Evolutionary conservation across 1,284 basidiomycete species (phyloP), one percentile per base, ranked within the genome.

Genomic region (Trichosporon sp.): DNA sequence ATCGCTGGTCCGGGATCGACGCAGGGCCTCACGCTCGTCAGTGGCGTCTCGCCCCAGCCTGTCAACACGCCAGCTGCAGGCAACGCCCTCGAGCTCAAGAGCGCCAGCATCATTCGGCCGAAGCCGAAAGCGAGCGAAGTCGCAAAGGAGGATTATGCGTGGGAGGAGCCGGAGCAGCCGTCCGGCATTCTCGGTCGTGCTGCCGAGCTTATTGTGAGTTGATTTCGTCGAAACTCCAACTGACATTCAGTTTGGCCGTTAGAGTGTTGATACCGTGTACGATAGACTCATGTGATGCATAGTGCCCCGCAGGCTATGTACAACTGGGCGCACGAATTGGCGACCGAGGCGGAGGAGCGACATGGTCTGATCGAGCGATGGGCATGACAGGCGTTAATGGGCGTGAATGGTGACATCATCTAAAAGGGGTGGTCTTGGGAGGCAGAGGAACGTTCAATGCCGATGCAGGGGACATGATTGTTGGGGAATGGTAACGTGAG

Each of bases 131-230:
- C 61, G 11, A 36, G 49, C 27, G 49, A 46, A 29, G 60, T 62
- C 16, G 58, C 60, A n/a, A 64, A 58, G 40, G 73, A 70, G 27
- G 74, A 73, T 21, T 74, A 73, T 62, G 64, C 63, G 10, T 77
- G 75, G 74, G 74, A 74, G 46, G 72, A 74, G 59, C 58, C 69
- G 21, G 72, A 73, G 49, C 69, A 72, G 59, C 65, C 73, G 36
- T 68, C 70, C 29, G 73, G 73, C 65, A 33, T 60, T 10, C 40
- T 68, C 13, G 61, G 63, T n/a, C 62, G 63, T 21, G 64, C 64
- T 19, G 66, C 66, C 31, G 65, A 68, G 63, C 65, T 69, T 21
- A 69, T 69, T 59, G 68, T 69, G 57, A 66, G 68, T 65, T 4
- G 1, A n/a, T 5, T 3, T 2, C 5, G 2, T 21, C 2, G 10